Evolutionary conservation across 352 stramenopile species (phyloP), one percentile per base, ranked within the genome.

Genomic region (Thraustochytrium sp.): DNA sequence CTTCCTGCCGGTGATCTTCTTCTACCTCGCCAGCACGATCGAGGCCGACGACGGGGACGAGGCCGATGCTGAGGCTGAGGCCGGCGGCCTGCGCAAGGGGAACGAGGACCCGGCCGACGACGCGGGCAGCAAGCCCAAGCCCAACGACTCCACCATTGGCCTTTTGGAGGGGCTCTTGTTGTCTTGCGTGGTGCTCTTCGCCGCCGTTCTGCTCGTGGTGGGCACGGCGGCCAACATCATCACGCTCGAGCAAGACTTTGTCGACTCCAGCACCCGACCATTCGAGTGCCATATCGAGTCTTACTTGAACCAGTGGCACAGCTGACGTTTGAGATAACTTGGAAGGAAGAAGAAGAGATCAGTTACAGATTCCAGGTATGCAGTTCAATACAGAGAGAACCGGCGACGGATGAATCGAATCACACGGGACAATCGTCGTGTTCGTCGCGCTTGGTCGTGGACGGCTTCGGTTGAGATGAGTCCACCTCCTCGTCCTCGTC

Each of bases 171-270:
- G 23, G 29, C 16, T 26, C 16, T 64, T 77, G 9, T 23, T 68
- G 26, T 13, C 31, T 21, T 8, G n/a, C 46, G 26, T 77, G 26
- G 23, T 77, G 13, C n/a, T 77, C 18, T 62, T 55, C 46, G 49
- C 49, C 18, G 64, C 49, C n/a, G 65, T 61, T 2, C 42, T 77
- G 11, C 42, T 77, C 65, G 64, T 36, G 13, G 65, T 36, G 9
- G 49, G 42, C 31, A 77, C 49, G 1, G 49, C 49, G 13, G 49
- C 49, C 13, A 77, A 62, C 38, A 77, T 77, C 65, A 77, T 77
- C 65, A 77, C 49, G 26, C 42, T 77, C 65, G 37, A 38, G 3
- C 26, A 16, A 18, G 65, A 62, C 65, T 55, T 77, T 62, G 34
- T 11, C n/a, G 38, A 62, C 65, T 40, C 65, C 9, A 29, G 26